Evolutionary conservation across 805 yeast species (phyloP).

Genomic region (Sugiyamaella boreocaroliniensis): DNA sequence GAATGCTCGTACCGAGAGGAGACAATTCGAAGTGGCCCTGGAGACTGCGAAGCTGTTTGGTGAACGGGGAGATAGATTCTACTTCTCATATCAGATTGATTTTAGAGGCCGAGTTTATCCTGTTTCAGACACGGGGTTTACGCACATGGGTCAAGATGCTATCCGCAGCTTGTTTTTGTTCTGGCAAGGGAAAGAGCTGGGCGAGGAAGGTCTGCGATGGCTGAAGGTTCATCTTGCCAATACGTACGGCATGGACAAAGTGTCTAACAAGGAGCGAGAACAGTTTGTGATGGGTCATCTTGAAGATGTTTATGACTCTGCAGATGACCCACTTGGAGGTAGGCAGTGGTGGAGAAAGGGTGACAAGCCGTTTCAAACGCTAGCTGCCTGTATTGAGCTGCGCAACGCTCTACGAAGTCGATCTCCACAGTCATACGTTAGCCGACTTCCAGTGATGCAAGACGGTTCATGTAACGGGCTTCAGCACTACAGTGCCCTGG

Average conservation of each 20-base stretch:
- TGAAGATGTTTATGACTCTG: slow-evolving; percentile 40
- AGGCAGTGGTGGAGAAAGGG: slow-evolving; percentile 39
- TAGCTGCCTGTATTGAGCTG: slow-evolving; percentile 50
- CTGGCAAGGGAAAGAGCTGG: slow-evolving; percentile 53
- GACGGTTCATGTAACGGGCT: slow-evolving; percentile 64
- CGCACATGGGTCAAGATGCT: slow-evolving; percentile 54
- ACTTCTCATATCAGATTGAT: slow-evolving; percentile 56
- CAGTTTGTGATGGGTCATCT: slow-evolving; percentile 42
- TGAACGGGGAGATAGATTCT: slow-evolving; percentile 44
- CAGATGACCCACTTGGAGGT: slow-evolving; percentile 47
- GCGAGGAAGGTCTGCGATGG: slow-evolving; percentile 49
- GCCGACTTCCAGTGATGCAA: slow-evolving; percentile 53
- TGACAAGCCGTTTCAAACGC: slow-evolving; percentile 56
- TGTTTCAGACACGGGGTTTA: slow-evolving; percentile 46
- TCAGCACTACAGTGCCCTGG: slow-evolving; percentile 63
- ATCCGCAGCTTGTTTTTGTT: slow-evolving; percentile 50
- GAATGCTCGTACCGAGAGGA: slow-evolving; percentile 5
- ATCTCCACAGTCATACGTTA: slow-evolving; percentile 43
- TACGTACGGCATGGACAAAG: slow-evolving; percentile 50
- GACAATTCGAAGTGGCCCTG: slow-evolving; percentile 27
- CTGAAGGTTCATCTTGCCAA: slow-evolving; percentile 56
- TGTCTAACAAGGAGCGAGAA: slow-evolving; percentile 44
- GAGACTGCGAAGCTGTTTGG: slow-evolving; percentile 89
- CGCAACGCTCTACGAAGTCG: slow-evolving; percentile 36
- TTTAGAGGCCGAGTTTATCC: slow-evolving; percentile 62